Percentiles rank a stretch among this genome's conserved stretches.
Conservation (phyloP, 768 basidiomycete species). For the Rhizopogon vesiculosus region DNA sequence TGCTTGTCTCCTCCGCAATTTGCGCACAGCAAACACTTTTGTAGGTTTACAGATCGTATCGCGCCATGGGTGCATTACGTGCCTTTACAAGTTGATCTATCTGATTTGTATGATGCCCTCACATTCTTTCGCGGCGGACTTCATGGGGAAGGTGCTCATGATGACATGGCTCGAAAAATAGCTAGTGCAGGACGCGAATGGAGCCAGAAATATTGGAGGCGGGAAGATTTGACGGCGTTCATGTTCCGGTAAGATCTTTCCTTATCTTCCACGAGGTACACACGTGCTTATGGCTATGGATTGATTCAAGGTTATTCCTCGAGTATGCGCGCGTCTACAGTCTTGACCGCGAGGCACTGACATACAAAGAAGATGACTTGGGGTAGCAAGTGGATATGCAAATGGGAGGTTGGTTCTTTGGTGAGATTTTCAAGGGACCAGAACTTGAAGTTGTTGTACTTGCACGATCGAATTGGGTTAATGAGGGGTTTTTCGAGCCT, state of each 20-base stretch:
- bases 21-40: neutral
- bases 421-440: too few species aligned
- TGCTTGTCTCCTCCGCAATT: neutral
- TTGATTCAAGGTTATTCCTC: constrained; percentile 35
- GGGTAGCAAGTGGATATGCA: neutral
- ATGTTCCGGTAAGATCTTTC: constrained; percentile 42
- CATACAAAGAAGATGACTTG: constrained; percentile 14
- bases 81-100: constrained; percentile 59
- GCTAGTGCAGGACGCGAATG: constrained; percentile 52
- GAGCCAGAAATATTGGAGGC: constrained; percentile 55
- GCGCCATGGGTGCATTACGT: constrained; percentile 74
- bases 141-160: constrained; percentile 54
- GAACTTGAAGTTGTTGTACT: too few species aligned
- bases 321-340: constrained; percentile 51
- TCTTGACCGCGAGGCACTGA: constrained; percentile 36
- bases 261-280: neutral
- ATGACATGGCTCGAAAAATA: constrained; percentile 52
- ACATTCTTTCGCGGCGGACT: constrained; percentile 69
- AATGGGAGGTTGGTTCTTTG: too few species aligned
- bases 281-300: neutral
- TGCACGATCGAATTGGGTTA: too few species aligned
- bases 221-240: constrained; percentile 57
- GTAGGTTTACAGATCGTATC: constrained; percentile 52
- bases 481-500: too few species aligned
- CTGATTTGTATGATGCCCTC: constrained; percentile 66